Evolutionary conservation across 116 monocot species (phyloP), one percentile per base, ranked within the genome.

Genomic region (Phalaenopsis hybrid): DNA sequence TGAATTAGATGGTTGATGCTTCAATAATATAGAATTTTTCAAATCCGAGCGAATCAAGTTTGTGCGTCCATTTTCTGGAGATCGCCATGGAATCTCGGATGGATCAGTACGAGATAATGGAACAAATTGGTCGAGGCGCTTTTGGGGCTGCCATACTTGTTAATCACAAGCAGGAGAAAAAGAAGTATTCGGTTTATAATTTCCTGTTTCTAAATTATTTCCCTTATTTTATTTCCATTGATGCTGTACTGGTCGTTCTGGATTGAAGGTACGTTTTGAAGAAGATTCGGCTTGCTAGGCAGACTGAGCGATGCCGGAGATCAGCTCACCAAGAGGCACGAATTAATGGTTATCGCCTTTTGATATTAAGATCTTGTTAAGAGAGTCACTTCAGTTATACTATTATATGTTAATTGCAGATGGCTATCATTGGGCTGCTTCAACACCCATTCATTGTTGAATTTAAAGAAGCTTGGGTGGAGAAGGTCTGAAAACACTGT

Each of bases 391-490:
- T 17, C 21, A 28, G 2, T 44, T 77, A 6, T 55, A 17, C 55
- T 77, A 25, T 28, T 12, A 50, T 50, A 50, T 25, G 69, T 85
- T 55, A 16, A 49, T 50, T 84, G 68, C 80, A 99, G 99, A 99
- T 99, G 99, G 99, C 99, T 77, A 85, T 99, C 5, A 99, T 99
- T 85, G 99, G 95, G 72, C 90, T 92, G 49, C 86, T 99, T 78
- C 93, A 95, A 67, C 95, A 99, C 89, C 99, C 95, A 65, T 99
- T 86, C 77, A 92, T 99, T 57, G 99, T 99, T 0, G 99, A 99
- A 82, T 99, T 90, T 86, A 99, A 99, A 87, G 99, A 99, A 87
- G 95, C 99, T 74, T 99, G 99, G 95, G 99, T 99, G 57, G 99
- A 99, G 83, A 99, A 99, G 99, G 99, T 99, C 74, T 52, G 79